Evolutionary conservation across 805 yeast species (phyloP).

Genomic region (Starmerella vaccinii): DNA sequence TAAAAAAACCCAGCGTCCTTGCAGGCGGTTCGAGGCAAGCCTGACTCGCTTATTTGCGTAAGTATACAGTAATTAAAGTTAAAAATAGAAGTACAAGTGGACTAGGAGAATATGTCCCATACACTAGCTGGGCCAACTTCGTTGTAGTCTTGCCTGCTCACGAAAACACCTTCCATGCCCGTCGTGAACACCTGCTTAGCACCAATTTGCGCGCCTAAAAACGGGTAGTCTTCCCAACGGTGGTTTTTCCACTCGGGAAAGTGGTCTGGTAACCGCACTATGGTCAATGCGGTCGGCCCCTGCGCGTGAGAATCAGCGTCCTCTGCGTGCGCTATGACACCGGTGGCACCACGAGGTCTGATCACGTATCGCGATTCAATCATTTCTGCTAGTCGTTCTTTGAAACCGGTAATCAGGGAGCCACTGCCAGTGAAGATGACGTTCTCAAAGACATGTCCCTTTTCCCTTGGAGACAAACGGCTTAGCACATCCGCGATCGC

Average conservation of each 20-base stretch:
- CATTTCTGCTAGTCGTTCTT: constrained; percentile 53
- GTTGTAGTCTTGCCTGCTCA: constrained; percentile 59
- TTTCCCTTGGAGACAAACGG: constrained; percentile 55
- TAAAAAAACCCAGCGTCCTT: too few species aligned
- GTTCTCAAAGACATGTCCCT: constrained; percentile 80
- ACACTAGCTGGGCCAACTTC: constrained; percentile 73
- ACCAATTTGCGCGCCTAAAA: constrained; percentile 79
- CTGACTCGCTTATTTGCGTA: too few species aligned
- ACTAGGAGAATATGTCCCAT: constrained; percentile 45
- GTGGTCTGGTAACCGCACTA: constrained; percentile 74
- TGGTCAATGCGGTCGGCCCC: constrained; percentile 65
- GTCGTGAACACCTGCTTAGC: constrained; percentile 75
- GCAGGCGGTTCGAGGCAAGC: too few species aligned
- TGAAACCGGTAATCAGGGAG: constrained; percentile 61
- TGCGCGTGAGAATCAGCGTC: constrained; percentile 38
- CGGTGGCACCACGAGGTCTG: constrained; percentile 22
- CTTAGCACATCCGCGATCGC: constrained; percentile 44
- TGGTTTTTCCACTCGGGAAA: constrained; percentile 86
- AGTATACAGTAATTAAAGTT: too few species aligned
- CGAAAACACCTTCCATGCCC: constrained; percentile 49
- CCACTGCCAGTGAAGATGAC: constrained; percentile 73
- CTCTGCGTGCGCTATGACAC: constrained; percentile 18
- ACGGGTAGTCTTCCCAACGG: constrained; percentile 66
- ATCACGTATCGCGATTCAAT: constrained; percentile 49
- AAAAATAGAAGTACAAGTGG: constrained; percentile 3